Evolutionary conservation across 73 alveolate species (phyloP), one percentile per base, ranked within the genome.

Genomic region (Uronychia setigera): DNA sequence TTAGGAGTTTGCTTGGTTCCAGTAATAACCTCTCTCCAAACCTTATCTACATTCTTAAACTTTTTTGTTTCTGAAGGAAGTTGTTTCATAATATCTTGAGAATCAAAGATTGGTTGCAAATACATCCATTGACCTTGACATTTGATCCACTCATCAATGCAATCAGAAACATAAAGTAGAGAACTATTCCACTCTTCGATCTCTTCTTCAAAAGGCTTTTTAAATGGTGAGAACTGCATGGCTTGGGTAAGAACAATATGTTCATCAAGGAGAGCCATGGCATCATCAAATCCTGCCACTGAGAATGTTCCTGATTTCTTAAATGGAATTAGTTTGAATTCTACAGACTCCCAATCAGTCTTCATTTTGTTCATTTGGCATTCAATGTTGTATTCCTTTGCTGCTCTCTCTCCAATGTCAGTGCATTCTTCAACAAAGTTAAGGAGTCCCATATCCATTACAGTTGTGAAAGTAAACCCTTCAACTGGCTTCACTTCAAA

Each of bases 101-200:
- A 93, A 80, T 97, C 99, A 86, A 96, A 96, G 87, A 96, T 97
- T 19, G 99, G 99, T 80, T 97, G 97, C 76, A 97, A 90, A 89
- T 97, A 97, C 97, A 97, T 96, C 99, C 99, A 97, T 86, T 97
- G 96, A 28, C 97, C 96, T 93, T 96, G 95, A 82, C 96, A 91
- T 86, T 93, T 93, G 60, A 95, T 92, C 86, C 95, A 82, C 26
- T 94, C 97, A 88, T 93, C 98, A 79, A 96, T 92, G 25, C 93
- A 92, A 83, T 92, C 97, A 14, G 97, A 93, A 59, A 94, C 88
- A 28, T 77, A 83, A 1, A 88, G 79, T 34, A 92, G 87, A 19
- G 87, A 32, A 25, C 79, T 60, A 33, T 83, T 91, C 96, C 92
- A 94, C 87, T 87, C 89, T 77, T 87, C 87, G 78, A 90, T 90